Evolutionary conservation across 345 rosid genomes (phyloP).

Genomic region (Eucalyptus erythrocorys): DNA sequence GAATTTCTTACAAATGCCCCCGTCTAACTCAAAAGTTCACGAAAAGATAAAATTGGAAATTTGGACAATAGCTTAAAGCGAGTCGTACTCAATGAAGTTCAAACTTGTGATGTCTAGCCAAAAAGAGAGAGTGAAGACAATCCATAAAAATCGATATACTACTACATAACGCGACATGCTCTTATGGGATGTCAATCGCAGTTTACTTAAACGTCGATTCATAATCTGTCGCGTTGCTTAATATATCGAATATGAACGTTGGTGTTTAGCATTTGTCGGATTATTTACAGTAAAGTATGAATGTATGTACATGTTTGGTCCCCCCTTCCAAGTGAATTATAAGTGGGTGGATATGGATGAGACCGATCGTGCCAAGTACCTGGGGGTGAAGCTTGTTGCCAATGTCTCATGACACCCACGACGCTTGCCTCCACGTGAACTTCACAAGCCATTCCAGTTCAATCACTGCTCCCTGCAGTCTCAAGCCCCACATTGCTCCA

Average conservation of each 20-base stretch:
- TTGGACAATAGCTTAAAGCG: rapidly evolving
- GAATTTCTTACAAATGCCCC: neutral
- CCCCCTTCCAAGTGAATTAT: neutral
- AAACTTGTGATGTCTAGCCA: neutral
- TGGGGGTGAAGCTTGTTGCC: neutral
- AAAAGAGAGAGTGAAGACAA: neutral
- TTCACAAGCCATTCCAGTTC: conserved; percentile 2
- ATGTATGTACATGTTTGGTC: neutral
- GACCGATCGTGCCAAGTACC: neutral
- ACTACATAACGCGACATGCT: rapidly evolving
- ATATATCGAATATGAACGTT: neutral
- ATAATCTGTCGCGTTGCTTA: neutral
- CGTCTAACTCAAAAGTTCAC: neutral
- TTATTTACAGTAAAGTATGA: neutral
- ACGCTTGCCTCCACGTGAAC: conserved; percentile 23
- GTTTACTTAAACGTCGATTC: neutral
- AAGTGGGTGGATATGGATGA: neutral
- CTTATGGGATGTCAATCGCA: neutral
- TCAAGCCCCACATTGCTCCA: neutral
- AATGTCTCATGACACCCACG: neutral
- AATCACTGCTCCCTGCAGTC: neutral
- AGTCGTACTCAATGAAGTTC: neutral
- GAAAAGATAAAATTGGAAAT: neutral
- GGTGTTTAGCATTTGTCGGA: neutral
- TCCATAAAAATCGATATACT: neutral